Evolutionary conservation across 257 asterid species (phyloP), one percentile per base, ranked within the genome.

Genomic region (Ballota nigra): DNA sequence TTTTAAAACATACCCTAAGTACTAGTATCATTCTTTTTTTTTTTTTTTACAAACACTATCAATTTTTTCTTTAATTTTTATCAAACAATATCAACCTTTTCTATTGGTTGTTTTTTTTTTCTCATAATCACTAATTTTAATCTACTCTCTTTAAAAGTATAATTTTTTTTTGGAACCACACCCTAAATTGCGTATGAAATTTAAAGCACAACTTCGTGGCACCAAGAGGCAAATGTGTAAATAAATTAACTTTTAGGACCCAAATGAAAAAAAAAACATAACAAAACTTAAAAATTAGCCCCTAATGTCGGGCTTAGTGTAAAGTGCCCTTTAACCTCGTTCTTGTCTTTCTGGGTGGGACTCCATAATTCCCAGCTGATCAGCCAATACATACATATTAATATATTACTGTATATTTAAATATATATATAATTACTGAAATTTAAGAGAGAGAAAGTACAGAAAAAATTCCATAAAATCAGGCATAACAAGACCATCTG

Each of bases 221-320:
- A 28, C 31, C 29, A 19, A 53, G 29, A 1, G 60, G 63, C 63
- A 43, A 73, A 70, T n/a, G 26, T 6, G 77, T 47, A 64, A 81
- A 49, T 70, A 61, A 4, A 26, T 15, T 1, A 20, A 43, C 6
- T 10, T 56, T 0, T 26, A 57, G 43, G 56, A 51, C 29, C 66
- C 4, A 70, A 40, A 79, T 29, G 73, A 59, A 64, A 47, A 43
- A 31, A 72, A 53, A 26, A 26, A 26, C 1, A 26, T 26, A 38
- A 68, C 22, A 47, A 66, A 65, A 68, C 49, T 23, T 19, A 71
- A 60, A 55, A 69, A 58, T 40, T 68, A 66, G 77, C 66, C 71
- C 56, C 52, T 75, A 75, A 75, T 79, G 77, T 76, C 83, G 83
- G 78, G 47, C 72, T 72, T 78, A 72, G 81, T 75, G 83, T 72